A percentile compares a stretch with the other conserved stretches of the same genome.
Evolutionary conservation across 495 filamentous ascomycete genomes (phyloP).

Genomic region (Aspergillus bridgeri): DNA sequence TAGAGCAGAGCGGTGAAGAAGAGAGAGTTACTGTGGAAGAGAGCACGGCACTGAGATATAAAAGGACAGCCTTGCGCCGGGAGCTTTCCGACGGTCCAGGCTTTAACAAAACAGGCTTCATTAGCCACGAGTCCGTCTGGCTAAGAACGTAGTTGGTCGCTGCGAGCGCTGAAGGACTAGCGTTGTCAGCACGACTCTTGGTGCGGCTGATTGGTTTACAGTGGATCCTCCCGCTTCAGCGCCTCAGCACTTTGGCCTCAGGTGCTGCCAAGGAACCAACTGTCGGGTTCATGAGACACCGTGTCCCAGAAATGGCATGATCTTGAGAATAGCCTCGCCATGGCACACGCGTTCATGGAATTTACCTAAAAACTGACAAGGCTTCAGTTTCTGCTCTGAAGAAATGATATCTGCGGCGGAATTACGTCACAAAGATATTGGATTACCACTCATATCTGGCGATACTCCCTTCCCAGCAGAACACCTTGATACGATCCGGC

Average conservation of each 20-base stretch:
- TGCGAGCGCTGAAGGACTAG: constrained; percentile 1
- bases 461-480: too few relatives aligned
- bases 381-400: too few relatives aligned
- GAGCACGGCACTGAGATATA: constrained; percentile 2
- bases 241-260: constrained; percentile 1
- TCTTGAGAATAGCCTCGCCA: constrained; percentile 1
- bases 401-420: too few relatives aligned
- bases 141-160: constrained; percentile 1
- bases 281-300: not conserved
- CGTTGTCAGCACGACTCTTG: constrained; percentile 1
- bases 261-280: not conserved
- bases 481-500: not conserved
- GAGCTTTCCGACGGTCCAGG: constrained; percentile 2
- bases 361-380: too few relatives aligned
- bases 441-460: too few relatives aligned
- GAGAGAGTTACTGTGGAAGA: too few relatives aligned
- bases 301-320: constrained; percentile 1
- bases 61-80: constrained; percentile 1
- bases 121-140: constrained; percentile 2
- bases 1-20: constrained; percentile 3
- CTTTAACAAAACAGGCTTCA: constrained; percentile 1
- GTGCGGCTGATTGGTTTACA: not conserved
- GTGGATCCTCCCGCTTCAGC: constrained; percentile 1
- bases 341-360: not conserved
- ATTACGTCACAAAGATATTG: too few relatives aligned